These are phyloP conservation scores for Vitis labrusca DNA, from an alignment of 164 flowering plant species.

Conservation along the genomic window DNA sequence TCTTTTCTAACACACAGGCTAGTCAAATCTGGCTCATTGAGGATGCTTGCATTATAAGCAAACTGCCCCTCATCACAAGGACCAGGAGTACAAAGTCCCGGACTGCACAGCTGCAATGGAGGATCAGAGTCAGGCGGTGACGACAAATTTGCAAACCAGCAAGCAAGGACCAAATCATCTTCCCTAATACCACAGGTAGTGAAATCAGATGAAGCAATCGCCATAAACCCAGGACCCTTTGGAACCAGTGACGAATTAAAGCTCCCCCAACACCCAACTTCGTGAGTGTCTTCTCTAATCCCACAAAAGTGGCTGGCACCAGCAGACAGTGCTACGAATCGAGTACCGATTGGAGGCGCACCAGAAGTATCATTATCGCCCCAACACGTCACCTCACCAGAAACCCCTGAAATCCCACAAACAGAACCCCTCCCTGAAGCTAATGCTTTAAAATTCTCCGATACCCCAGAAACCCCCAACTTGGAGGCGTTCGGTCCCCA, in stretches of 20 bases:
- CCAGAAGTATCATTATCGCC: slow-evolving; percentile 33
- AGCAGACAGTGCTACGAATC: slow-evolving; percentile 61
- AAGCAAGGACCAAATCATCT: slow-evolving; percentile 72
- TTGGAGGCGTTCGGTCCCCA: slow-evolving; percentile 65
- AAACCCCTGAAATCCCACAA: slow-evolving; percentile 56
- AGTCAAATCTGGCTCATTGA: slow-evolving; percentile 71
- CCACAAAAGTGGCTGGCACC: slow-evolving; percentile 83
- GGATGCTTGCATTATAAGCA: slow-evolving; percentile 74
- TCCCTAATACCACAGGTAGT: slow-evolving; percentile 81
- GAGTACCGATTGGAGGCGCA: slow-evolving; percentile 33
- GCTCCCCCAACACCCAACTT: slow-evolving; percentile 82
- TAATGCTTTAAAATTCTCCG: slow-evolving; percentile 33
- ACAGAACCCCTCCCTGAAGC: slow-evolving; percentile 43
- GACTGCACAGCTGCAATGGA: slow-evolving; percentile 83
- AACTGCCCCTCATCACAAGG: slow-evolving; percentile 57
- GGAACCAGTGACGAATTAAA: slow-evolving; percentile 61
- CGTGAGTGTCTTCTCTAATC: slow-evolving; percentile 72
- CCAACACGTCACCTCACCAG: slow-evolving; percentile 69
- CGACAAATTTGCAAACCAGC: slow-evolving; percentile 58
- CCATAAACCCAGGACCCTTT: slow-evolving; percentile 64
- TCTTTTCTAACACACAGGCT: slow-evolving; percentile 63
- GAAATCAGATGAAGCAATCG: slow-evolving; percentile 71
- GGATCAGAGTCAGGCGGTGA: slow-evolving; percentile 50
- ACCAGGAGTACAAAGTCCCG: slow-evolving; percentile 63
- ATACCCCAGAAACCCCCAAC: slow-evolving; percentile 27